Percentiles rank a stretch among this genome's conserved stretches.
phyloP scores from a whole-genome alignment of 1,284 basidiomycete genomes.

The Porodaedalea pini region DNA sequence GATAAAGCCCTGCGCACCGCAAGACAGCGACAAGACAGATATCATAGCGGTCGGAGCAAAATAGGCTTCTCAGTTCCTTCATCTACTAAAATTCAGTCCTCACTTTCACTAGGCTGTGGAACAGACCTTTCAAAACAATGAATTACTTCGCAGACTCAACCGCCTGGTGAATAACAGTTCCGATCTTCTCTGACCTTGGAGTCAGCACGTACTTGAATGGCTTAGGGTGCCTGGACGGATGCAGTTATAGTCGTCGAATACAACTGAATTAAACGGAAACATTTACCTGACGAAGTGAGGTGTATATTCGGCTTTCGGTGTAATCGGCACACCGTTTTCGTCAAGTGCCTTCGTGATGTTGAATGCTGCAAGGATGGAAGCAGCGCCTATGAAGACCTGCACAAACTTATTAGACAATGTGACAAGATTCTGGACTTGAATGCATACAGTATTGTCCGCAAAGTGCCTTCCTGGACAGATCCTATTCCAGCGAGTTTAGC shows the following conservation, averaged over 20 bases:
- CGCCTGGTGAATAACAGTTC: not conserved
- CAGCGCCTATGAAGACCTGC: constrained; percentile 13
- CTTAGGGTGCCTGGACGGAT: too few relatives aligned
- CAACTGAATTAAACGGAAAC: too few relatives aligned
- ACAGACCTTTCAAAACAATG: too few relatives aligned
- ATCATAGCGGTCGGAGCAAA: too few relatives aligned
- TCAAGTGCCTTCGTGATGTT: constrained; percentile 21
- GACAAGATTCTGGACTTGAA: too few relatives aligned
- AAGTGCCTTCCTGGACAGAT: constrained; percentile 15
- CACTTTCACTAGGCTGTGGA: too few relatives aligned
- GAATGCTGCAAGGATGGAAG: constrained; percentile 22
- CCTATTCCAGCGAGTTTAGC: not conserved
- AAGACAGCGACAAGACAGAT: too few relatives aligned
- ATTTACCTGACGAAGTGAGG: constrained; percentile 8
- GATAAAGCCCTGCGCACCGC: too few relatives aligned
- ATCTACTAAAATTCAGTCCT: not conserved
- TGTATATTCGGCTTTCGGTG: constrained; percentile 1
- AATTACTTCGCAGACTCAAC: constrained; percentile 4
- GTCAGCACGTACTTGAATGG: not conserved
- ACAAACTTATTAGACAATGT: too few relatives aligned
- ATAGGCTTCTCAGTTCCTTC: too few relatives aligned
- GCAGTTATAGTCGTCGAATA: too few relatives aligned
- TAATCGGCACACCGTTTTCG: constrained; percentile 17
- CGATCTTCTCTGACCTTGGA: not conserved
- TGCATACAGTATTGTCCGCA: constrained; percentile 1